phyloP scores from a whole-genome alignment of 164 flowering plant species.

The Nymphaea colorata region DNA sequence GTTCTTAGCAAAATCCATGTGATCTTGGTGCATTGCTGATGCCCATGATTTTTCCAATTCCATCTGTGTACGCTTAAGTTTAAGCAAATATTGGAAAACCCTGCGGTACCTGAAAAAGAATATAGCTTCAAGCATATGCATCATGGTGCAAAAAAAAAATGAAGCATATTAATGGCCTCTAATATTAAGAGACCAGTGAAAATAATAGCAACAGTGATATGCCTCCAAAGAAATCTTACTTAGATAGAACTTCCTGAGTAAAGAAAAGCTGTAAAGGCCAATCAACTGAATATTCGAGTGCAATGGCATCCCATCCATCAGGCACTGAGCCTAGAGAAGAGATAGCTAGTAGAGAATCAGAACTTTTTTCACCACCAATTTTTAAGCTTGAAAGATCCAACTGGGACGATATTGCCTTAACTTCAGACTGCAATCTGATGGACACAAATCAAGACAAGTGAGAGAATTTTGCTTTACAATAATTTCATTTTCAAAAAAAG shows the following conservation, averaged over 20 bases:
- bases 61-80: conserved; percentile 92
- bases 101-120: conserved; percentile 45
- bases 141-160: too few species aligned
- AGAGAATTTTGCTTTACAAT: too few species aligned
- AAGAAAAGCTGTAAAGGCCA: conserved; percentile 96
- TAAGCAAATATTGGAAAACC: conserved; percentile 81
- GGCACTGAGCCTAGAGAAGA: conserved; percentile 37
- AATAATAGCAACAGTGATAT: too few species aligned
- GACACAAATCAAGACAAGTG: conserved; percentile 1
- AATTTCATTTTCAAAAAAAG: not conserved
- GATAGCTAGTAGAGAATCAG: conserved; percentile 21
- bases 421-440: conserved; percentile 71
- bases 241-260: conserved; percentile 86
- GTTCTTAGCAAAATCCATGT: conserved; percentile 61
- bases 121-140: too few species aligned
- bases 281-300: conserved; percentile 92
- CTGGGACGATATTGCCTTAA: conserved; percentile 49
- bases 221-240: conserved; percentile 32
- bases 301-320: conserved; percentile 98
- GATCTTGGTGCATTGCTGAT: conserved; percentile 93
- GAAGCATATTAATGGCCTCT: too few species aligned
- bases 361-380: conserved; percentile 34
- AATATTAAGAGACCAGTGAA: too few species aligned
- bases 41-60: conserved; percentile 99
- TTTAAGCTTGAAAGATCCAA: conserved; percentile 43